Evolutionary conservation across 345 rosid genomes (phyloP).

Genomic region (Salix udensis): DNA sequence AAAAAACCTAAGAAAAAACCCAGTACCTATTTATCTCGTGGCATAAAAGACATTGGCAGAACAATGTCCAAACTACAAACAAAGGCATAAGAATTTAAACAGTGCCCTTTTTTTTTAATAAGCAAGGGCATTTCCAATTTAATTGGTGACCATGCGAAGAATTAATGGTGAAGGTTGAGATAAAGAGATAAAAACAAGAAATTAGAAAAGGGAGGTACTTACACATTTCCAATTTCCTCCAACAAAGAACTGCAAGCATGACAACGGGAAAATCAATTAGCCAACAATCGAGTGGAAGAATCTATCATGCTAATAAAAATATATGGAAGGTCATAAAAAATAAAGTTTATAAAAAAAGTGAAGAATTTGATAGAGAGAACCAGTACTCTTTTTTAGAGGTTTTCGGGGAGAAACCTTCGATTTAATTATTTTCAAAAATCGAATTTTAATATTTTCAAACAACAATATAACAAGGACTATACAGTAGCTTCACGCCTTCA

Average conservation of each 20-base stretch:
- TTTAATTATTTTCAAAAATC: neutral
- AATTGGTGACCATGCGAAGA: neutral
- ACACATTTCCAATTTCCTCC: constrained; percentile 99
- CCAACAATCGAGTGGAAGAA: neutral
- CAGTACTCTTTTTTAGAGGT: neutral
- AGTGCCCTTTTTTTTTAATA: neutral
- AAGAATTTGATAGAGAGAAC: neutral
- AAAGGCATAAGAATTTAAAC: neutral
- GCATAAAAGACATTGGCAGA: neutral
- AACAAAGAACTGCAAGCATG: constrained; percentile 87
- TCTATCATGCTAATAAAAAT: neutral
- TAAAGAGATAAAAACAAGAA: neutral
- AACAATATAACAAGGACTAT: neutral
- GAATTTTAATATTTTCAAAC: neutral
- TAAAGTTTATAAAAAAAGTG: too few relatives aligned
- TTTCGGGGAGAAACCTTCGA: too few relatives aligned
- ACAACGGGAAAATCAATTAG: neutral
- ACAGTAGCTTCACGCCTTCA: too few relatives aligned
- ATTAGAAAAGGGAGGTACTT: constrained; percentile 29
- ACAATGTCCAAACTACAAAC: neutral
- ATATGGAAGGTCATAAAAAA: neutral
- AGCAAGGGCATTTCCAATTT: neutral
- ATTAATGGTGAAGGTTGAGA: neutral
- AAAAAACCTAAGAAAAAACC: constrained; percentile 2
- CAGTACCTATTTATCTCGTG: neutral